Evolutionary conservation across 2,329 filamentous ascomycete species (phyloP), one percentile per base, ranked within the genome.

Genomic region (Alternaria arbusti): DNA sequence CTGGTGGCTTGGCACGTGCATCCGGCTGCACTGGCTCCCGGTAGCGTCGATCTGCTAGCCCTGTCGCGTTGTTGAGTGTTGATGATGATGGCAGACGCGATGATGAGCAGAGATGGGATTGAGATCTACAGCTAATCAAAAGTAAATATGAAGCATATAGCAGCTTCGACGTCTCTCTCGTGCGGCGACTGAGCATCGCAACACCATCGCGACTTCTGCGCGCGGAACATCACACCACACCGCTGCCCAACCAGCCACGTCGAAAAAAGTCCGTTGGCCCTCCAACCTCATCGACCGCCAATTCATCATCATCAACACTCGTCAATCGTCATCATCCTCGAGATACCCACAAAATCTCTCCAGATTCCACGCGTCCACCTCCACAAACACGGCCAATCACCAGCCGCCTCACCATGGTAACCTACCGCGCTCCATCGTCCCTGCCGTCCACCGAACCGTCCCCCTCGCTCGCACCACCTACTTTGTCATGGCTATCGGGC

Each of bases 401-500:
- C 54, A 51, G 8, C 57, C 45, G 43, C 44, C 49, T 40, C 57
- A 59, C 51, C 51, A 70, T 70, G 64, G 66, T 68, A 32, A 72
- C 66, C 54, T 70, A 78, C 49, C 76, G 74, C 65, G 62, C 68
- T 8, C 76, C 76, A 36, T 75, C 74, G 20, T 66, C 64, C 62
- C 70, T 72, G 23, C 55, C 65, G 30, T 26, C 69, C 10, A 62
- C 70, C 17, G 36, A 65, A 23, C 22, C 66, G 20, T 57, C 68
- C 17, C 54, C 74, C 22, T 59, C 70, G 23, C 62, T 73, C 55
- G 22, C 68, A 30, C 65, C 75, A 2, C 78, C 78, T 2, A 82
- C 87, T 66, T 67, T 79, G 46, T 54, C 70, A 61, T 78, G 73
- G 72, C 70, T 80, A 25, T 60, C 55, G 5, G 77, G 76, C 40